Evolutionary conservation across 768 basidiomycete genomes (phyloP).

Genomic region (Tricholoma hemisulphureum): DNA sequence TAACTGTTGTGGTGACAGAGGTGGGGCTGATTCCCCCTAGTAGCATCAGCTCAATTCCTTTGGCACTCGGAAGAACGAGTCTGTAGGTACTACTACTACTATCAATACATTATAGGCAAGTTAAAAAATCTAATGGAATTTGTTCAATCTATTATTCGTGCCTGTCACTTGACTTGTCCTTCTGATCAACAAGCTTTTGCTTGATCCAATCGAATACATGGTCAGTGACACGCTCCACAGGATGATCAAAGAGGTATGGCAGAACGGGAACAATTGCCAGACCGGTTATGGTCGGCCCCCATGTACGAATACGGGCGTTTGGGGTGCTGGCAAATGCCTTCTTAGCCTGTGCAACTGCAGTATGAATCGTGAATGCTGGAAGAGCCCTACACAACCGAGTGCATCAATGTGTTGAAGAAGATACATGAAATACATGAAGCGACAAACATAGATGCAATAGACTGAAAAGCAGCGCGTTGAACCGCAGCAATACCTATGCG

Average conservation of each 20-base stretch:
- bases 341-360: slow-evolving; percentile 71
- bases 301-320: slow-evolving; percentile 58
- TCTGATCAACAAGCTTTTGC: slow-evolving; percentile 47
- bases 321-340: slow-evolving; percentile 60
- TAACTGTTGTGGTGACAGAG: slow-evolving; percentile 96
- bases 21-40: slow-evolving; percentile 93
- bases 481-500: slow-evolving; percentile 68
- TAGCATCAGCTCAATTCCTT: slow-evolving; percentile 80
- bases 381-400: slow-evolving; percentile 54
- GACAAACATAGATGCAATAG: slow-evolving; percentile 75
- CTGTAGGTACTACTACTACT: slow-evolving; percentile 29
- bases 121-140: background rate
- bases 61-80: slow-evolving; percentile 57
- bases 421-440: slow-evolving; percentile 7
- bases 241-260: slow-evolving; percentile 78
- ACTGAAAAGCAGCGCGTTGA: slow-evolving; percentile 78
- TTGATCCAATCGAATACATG: slow-evolving; percentile 69
- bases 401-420: background rate
- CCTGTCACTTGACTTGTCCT: slow-evolving; percentile 17
- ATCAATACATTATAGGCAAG: background rate
- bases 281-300: slow-evolving; percentile 78
- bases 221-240: slow-evolving; percentile 72
- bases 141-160: slow-evolving; percentile 5
- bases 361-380: slow-evolving; percentile 84
- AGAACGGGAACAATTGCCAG: slow-evolving; percentile 71